Evolutionary conservation across 129 eudicot genomes (phyloP), one percentile per base, ranked within the genome.

Genomic region (Flaveria trinervia): DNA sequence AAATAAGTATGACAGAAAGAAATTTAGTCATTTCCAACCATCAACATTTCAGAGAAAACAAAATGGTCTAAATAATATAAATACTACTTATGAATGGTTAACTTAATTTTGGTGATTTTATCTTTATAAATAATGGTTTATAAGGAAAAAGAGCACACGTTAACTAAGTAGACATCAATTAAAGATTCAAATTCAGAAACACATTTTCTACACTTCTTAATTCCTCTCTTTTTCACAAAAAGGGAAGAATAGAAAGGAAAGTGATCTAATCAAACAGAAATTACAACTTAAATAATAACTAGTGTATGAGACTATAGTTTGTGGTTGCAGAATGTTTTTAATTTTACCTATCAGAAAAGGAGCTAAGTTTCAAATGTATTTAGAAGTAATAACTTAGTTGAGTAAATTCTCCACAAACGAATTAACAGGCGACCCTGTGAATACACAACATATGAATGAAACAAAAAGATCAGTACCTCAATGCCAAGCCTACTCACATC

Each of bases 401-500:
- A n/a, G 39, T 17, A 17, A 23, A 46, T 43, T 13, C 59, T 46
- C 44, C 26, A 20, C 0, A 18, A 57, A 33, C 15, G 56, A 39
- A 43, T 73, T 14, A 43, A 73, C 18, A 9, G 39, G 28, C 51
- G 57, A 59, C 13, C 69, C 56, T 16, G 26, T 49, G 44, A 75
- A n/a, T 52, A 76, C 66, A 17, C 26, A 12, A 77, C 50, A n/a
- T 57, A 68, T 16, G 23, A 26, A 61, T 7, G 45, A 22, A 17
- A 49, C 23, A 55, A 7, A 74, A 14, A 74, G 56, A 76, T 70
- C 43, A 6, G 28, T 81, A 94, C 99, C 97, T 91, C 99, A 60
- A 94, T 88, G 66, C 99, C 99, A 70, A 89, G 96, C 22, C 96
- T 92, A 76, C 96, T 89, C 49, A 94, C 97, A 64, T 91, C 73